phyloP scores from a whole-genome alignment of 23 red algal species.

The Gracilaria gracilis region DNA sequence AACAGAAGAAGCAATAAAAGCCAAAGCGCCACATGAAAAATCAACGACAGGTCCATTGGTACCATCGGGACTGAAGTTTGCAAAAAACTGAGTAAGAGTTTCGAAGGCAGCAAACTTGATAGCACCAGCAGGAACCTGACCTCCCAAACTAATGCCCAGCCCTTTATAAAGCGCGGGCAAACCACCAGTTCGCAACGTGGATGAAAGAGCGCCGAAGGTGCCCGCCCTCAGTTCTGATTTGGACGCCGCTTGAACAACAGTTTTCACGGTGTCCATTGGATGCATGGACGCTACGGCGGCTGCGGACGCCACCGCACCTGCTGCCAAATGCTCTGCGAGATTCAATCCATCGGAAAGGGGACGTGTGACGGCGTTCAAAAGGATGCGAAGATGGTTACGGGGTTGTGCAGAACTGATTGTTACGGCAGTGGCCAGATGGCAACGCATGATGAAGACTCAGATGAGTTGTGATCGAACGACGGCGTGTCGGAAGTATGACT shows the following conservation, averaged over 20 bases:
- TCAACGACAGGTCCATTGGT: conserved; percentile 43
- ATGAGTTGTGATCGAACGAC: not conserved
- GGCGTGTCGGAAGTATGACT: not conserved
- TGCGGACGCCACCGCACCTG: conserved; percentile 88
- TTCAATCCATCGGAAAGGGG: conserved; percentile 82
- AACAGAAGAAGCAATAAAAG: conserved; percentile 87
- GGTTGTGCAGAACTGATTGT: not conserved
- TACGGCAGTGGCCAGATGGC: conserved; percentile 43
- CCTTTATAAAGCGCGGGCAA: conserved; percentile 79
- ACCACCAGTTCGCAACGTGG: conserved; percentile 49
- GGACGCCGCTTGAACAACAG: conserved; percentile 70
- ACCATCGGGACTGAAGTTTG: conserved; percentile 14
- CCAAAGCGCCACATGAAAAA: conserved; percentile 86
- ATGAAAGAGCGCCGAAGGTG: conserved; percentile 28
- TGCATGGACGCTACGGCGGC: conserved; percentile 87
- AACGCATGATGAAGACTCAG: not conserved
- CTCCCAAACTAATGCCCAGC: conserved; percentile 59
- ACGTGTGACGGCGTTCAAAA: conserved; percentile 17
- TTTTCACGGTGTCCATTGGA: conserved; percentile 99
- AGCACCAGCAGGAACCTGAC: conserved; percentile 86
- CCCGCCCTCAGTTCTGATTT: not conserved
- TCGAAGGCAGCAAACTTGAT: conserved; percentile 99
- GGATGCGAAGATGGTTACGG: conserved; percentile 33
- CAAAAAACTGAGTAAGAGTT: conserved; percentile 72
- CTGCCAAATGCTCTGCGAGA: conserved; percentile 76